Evolutionary conservation across 2,329 filamentous ascomycete species (phyloP), one percentile per base, ranked within the genome.

Genomic region (Arthrobotrys iridis): DNA sequence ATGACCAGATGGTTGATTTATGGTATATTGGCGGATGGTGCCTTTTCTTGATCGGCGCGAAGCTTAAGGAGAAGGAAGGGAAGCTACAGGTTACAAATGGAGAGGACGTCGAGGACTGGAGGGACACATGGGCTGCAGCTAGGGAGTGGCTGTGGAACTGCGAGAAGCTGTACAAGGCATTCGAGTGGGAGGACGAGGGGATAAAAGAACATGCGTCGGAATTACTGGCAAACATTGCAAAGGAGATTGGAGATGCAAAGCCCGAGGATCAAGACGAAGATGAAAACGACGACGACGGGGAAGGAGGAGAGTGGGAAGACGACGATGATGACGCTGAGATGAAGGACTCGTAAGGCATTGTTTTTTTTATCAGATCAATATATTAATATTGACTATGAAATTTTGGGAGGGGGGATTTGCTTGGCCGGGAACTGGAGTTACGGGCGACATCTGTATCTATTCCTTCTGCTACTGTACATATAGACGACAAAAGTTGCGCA

Each of bases 1-100:
- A 99, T 78, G 96, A 99, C 81, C 87, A 91, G 80, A 97, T 94
- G 81, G 91, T 99, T 18, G 95, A 99, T 83, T 91, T 92, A 15
- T 97, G 93, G 93, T 99, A 99, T 83, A 86, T 99, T 3, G 95
- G 95, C 45, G 96, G 95, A 2, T 98, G 94, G 92, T 93, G 93
- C 79, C 86, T 96, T 78, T 92, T 93, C 81, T 87, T 97, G 71
- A 85, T 91, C 77, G 91, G 91, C 8, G 87, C 91, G 81, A 91
- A 90, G 85, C 84, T 88, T 79, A 87, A 85, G 79, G 82, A 82
- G 77, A 58, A 52, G n/a, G 79, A 62, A 37, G 55, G 37, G 22
- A 59, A 41, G 35, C 5, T 46, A 65, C 67, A 10, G 78, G 79
- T 64, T 83, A 82, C 35, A 81, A 24, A 83, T 79, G 83, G 85